These are phyloP conservation scores for Rhododendron williamsianum DNA, from an alignment of 148 eudicot species.

Conservation along the genomic window DNA sequence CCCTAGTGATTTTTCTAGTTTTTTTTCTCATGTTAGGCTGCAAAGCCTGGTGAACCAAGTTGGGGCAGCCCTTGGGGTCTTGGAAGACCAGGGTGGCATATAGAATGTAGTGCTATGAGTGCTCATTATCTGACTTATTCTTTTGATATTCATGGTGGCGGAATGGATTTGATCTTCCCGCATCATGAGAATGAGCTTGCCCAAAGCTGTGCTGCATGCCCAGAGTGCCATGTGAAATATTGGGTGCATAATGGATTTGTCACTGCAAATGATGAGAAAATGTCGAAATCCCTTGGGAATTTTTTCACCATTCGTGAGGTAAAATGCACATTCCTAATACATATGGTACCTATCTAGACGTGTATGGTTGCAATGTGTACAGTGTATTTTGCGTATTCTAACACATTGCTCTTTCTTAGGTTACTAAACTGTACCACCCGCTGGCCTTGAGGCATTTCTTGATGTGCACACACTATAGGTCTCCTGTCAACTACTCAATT, in stretches of 20 bases:
- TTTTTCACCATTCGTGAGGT: constrained; percentile 91
- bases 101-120: constrained; percentile 99
- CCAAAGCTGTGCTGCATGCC: constrained; percentile 86
- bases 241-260: constrained; percentile 96
- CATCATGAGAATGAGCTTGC: constrained; percentile 97
- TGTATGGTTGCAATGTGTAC: neutral
- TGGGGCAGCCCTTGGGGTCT: constrained; percentile 97
- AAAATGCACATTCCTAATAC: constrained; percentile 8
- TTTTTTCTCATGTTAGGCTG: constrained; percentile 42
- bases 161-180: constrained; percentile 81
- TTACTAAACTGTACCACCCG: constrained; percentile 69
- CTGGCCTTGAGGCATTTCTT: constrained; percentile 82
- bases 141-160: constrained; percentile 96
- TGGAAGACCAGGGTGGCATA: constrained; percentile 99
- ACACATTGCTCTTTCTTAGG: constrained; percentile 31
- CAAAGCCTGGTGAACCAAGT: constrained; percentile 76
- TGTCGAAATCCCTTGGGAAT: constrained; percentile 81
- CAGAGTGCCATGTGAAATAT: constrained; percentile 57
- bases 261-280: constrained; percentile 66
- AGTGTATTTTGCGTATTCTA: neutral
- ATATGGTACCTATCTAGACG: neutral
- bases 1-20: neutral
- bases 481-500: constrained; percentile 72
- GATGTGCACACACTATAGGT: constrained; percentile 69
- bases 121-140: constrained; percentile 53